Conservation (phyloP, 176 grass and related monocot genomes). For the Avena eriantha region DNA sequence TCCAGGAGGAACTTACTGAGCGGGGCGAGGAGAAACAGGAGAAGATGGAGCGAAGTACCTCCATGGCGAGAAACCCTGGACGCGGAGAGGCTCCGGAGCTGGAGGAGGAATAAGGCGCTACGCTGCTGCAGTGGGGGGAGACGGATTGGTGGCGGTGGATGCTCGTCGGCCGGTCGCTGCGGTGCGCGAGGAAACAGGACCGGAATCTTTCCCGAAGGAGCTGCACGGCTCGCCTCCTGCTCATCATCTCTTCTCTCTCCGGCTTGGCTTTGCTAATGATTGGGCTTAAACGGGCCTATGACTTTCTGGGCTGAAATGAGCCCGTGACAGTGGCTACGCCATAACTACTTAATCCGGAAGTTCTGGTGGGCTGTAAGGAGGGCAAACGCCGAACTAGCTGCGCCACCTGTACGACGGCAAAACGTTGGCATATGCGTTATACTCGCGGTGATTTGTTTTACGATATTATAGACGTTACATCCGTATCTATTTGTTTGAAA, state of each 20-base stretch:
- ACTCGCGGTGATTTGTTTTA: no score
- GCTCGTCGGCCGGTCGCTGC: constrained; percentile 16
- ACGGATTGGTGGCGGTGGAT: background rate
- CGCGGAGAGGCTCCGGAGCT: background rate
- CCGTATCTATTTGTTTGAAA: no score
- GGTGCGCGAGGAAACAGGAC: constrained; percentile 6
- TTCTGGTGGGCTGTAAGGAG: no score
- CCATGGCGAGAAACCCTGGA: constrained; percentile 34
- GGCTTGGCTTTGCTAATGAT: background rate
- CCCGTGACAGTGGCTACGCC: background rate
- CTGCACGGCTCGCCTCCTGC: background rate
- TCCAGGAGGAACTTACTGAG: constrained; percentile 39
- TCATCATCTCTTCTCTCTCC: constrained; percentile 2
- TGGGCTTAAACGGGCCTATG: background rate
- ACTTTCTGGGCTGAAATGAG: background rate
- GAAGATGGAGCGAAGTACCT: constrained; percentile 62
- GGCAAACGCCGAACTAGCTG: no score
- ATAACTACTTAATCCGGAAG: no score
- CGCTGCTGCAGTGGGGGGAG: background rate
- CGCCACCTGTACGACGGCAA: no score
- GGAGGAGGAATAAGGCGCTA: background rate
- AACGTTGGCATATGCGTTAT: no score
- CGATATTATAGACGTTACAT: no score
- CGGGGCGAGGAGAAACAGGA: constrained; percentile 51
- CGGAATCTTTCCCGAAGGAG: constrained; percentile 2